Evolutionary conservation across 2,329 filamentous ascomycete genomes (phyloP), one percentile per base, ranked within the genome.

Genomic region (Mycocentrospora acerina): DNA sequence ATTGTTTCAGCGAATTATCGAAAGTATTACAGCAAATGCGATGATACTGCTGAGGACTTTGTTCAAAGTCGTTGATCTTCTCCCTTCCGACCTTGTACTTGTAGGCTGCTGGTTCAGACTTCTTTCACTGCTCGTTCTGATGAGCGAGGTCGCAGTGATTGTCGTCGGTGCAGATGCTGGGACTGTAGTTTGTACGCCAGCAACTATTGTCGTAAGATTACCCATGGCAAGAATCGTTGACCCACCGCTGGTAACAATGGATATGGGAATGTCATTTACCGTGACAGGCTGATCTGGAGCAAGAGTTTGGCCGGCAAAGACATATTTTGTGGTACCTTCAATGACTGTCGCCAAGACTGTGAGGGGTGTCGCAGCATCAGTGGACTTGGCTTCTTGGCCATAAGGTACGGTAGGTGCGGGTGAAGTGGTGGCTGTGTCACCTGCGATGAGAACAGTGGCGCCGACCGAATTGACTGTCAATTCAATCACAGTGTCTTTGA

Each of bases 231-330:
- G 38, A 4, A 56, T 31, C 4, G 47, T 57, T 0, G n/a, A 24
- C 7, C 35, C 40, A 17, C 29, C 28, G 11, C 26, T 33, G 11
- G 35, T 37, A 7, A 24, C 31, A n/a, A 57, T 48, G 1, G 42
- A 55, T 2, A 57, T 47, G 5, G 40, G 28, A 2, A 40, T 47
- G 7, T 42, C 44, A 4, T 44, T 32, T 9, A 57, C 24, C 3
- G 46, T 57, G 15, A 55, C 37, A 2, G 49, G 44, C 24, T 48
- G 48, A 7, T 39, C 46, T 17, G 51, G 48, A 13, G 40, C 36
- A 5, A 57, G 47, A 6, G 53, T 57, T 24, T 56, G 48, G 12
- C 40, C 45, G n/a, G 28, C 41, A 16, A 56, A 25, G 14, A 55
- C 19, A 29, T 47, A 43, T 33, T 46, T 27, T 2, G 46, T 55